Conservation (phyloP, 139 green algal genomes). For the Pedinophyceae sp. region DNA sequence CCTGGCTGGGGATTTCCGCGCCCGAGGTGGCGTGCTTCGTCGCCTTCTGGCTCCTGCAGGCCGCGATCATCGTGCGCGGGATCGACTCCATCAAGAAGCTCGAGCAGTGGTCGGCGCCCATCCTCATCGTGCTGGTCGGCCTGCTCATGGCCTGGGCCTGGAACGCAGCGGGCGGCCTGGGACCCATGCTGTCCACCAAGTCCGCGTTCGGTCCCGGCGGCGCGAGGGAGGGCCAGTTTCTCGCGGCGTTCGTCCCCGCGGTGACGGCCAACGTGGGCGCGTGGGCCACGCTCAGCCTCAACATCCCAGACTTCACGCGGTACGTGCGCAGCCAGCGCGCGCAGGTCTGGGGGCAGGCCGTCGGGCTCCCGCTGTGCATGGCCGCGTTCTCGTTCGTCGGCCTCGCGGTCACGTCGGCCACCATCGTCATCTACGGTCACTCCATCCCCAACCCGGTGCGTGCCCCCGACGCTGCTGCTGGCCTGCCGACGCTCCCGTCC, state of each 20-base stretch:
- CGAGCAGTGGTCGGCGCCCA: constrained; percentile 49
- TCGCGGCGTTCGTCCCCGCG: constrained; percentile 34
- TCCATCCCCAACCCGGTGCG: constrained; percentile 59
- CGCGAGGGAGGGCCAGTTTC: constrained; percentile 43
- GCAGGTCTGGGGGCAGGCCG: constrained; percentile 29
- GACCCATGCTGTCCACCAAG: constrained; percentile 52
- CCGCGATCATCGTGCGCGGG: constrained; percentile 33
- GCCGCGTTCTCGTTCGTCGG: constrained; percentile 53
- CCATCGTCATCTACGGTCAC: constrained; percentile 50
- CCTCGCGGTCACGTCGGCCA: constrained; percentile 55
- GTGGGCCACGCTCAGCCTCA: constrained; percentile 64
- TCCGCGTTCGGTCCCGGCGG: constrained; percentile 43
- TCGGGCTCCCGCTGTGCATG: constrained; percentile 66
- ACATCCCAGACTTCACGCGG: constrained; percentile 64
- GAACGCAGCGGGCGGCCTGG: constrained; percentile 31
- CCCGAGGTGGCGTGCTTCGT: constrained; percentile 42
- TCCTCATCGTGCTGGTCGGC: constrained; percentile 43
- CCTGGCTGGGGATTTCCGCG: constrained; percentile 29
- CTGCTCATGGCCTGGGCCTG: constrained; percentile 52
- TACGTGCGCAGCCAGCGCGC: neutral
- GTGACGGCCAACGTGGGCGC: constrained; percentile 61
- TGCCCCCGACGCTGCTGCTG: constrained; percentile 32
- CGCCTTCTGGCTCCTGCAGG: constrained; percentile 40
- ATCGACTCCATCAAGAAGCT: constrained; percentile 58
- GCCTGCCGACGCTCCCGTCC: constrained; percentile 12